A percentile compares a stretch with the other conserved stretches of the same genome.
Evolutionary conservation across 495 filamentous ascomycete species (phyloP).

Genomic region (Cenococcum geophilum): DNA sequence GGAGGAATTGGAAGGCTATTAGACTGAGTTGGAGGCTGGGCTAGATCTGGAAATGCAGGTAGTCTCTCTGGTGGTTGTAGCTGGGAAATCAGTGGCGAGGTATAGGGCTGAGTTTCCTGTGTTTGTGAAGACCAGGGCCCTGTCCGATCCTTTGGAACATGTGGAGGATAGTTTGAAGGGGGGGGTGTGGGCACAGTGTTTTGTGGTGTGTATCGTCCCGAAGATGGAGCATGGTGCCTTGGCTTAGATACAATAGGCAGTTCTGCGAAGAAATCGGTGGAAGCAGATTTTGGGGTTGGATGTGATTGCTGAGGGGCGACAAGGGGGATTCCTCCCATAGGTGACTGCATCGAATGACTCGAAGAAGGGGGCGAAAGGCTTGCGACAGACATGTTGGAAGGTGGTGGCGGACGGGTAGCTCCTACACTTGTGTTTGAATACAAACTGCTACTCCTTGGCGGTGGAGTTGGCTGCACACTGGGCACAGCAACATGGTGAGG

Average conservation of each 20-base stretch:
- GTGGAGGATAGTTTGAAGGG: slow-evolving; percentile 28
- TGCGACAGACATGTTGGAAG: slow-evolving; percentile 29
- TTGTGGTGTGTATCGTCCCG: slow-evolving; percentile 50
- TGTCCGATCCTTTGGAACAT: slow-evolving; percentile 26
- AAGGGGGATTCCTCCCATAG: slow-evolving; percentile 18
- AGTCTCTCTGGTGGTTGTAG: slow-evolving; percentile 51
- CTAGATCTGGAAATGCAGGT: slow-evolving; percentile 42
- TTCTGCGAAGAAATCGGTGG: slow-evolving; percentile 79
- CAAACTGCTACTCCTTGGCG: slow-evolving; percentile 60
- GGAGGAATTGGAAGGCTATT: slow-evolving; percentile 30
- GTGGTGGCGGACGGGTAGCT: slow-evolving; percentile 34
- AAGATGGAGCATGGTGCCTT: slow-evolving; percentile 41
- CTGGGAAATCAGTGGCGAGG: slow-evolving; percentile 44
- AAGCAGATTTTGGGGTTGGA: slow-evolving; percentile 32
- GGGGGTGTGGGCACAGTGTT: slow-evolving; percentile 29
- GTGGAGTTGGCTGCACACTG: slow-evolving; percentile 38
- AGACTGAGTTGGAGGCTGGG: slow-evolving; percentile 30
- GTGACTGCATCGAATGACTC: slow-evolving; percentile 29
- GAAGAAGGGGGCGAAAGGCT: slow-evolving; percentile 36
- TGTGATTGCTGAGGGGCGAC: slow-evolving; percentile 17
- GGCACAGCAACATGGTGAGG: slow-evolving; percentile 38
- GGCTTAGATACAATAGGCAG: slow-evolving; percentile 62
- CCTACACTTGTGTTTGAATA: slow-evolving; percentile 13
- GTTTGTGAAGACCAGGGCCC: slow-evolving; percentile 29
- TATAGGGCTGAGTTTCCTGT: slow-evolving; percentile 29